Base-by-base conservation (phyloP, 1,284 basidiomycete species). In the Chalciporus sp. region DNA sequence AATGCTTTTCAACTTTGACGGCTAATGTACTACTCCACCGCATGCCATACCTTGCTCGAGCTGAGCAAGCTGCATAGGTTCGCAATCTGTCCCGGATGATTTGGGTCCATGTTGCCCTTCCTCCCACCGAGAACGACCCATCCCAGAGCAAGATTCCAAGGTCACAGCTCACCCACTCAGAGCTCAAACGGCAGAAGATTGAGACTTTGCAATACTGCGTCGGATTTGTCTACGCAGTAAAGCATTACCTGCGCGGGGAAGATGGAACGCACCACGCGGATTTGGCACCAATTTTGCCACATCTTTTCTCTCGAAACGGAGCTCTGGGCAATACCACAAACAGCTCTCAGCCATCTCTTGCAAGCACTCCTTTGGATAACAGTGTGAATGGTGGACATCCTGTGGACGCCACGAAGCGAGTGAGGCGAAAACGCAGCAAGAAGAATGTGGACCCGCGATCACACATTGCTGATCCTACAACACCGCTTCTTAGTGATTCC, bases 21-120 rank as follows among this genome's bases (percentile, higher is more conserved):
- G 78, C 86, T 26, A 83, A 84, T 59, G 80, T 84, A 57, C 67
- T 82, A 58, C 23, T 23, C 23, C 58, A 62, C 77, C 47, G 47
- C 65, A 3, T 71, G 71, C n/a, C 39, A 29, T 14, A 20, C 42
- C 28, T 47, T 28, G 16, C 43, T 58, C 42, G 28, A 17, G 40
- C 27, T 37, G 12, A 28, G 39, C 28, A 43, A 40, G 28, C 20
- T 17, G 60, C 64, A 6, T 5, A 84, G 74, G 80, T 83, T 26
- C 79, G 86, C 31, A 88, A 84, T 60, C 72, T 90, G 23, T 74
- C 82, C 9, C 77, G 84, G 33, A 76, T 86, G 56, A 76, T 95
- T 52, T 96, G 94, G 94, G 72, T 95, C 55, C 85, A 90, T 60
- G 85, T 90, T 51, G 79, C 80, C 23, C 76, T 86, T 7, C 89